These are phyloP conservation scores for Furcasterigmium sp. DNA, from an alignment of 2,329 filamentous ascomycete genomes.

Conservation along the genomic window DNA sequence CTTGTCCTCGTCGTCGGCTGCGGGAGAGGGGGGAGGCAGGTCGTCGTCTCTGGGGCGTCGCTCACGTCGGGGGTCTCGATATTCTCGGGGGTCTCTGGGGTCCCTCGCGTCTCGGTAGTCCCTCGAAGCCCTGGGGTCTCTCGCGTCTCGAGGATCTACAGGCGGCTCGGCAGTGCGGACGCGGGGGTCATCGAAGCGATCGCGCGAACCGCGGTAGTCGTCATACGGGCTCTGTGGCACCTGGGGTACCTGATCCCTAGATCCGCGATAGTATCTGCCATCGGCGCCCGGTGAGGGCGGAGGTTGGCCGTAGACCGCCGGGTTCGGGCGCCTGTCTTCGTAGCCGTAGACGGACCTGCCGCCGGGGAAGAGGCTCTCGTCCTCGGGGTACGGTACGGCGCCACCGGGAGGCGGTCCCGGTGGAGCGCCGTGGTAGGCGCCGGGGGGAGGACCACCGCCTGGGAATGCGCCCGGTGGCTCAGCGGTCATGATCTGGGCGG, in stretches of 20 bases:
- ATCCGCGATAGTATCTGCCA: slow-evolving; percentile 28
- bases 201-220: slow-evolving; percentile 19
- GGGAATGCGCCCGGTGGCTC: slow-evolving; percentile 6
- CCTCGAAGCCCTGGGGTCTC: slow-evolving; percentile 7
- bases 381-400: slow-evolving; percentile 33
- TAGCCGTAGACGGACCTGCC: slow-evolving; percentile 31
- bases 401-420: slow-evolving; percentile 3
- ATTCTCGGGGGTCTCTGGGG: slow-evolving; percentile 21
- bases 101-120: slow-evolving; percentile 8
- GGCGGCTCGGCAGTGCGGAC: slow-evolving; percentile 12
- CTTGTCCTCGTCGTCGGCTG: slow-evolving; percentile 24
- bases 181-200: slow-evolving; percentile 17
- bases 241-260: slow-evolving; percentile 24
- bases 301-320: slow-evolving; percentile 24
- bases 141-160: background rate
- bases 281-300: slow-evolving; percentile 21
- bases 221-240: slow-evolving; percentile 14
- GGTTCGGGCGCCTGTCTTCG: slow-evolving; percentile 20
- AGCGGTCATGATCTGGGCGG: slow-evolving; percentile 6
- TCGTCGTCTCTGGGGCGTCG: slow-evolving; percentile 20
- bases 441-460: slow-evolving; percentile 14
- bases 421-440: slow-evolving; percentile 20
- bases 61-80: slow-evolving; percentile 20
- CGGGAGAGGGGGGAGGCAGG: slow-evolving; percentile 8
- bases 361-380: slow-evolving; percentile 31